Evolutionary conservation across 805 yeast species (phyloP).

Genomic region (Kuraishia capsulata): DNA sequence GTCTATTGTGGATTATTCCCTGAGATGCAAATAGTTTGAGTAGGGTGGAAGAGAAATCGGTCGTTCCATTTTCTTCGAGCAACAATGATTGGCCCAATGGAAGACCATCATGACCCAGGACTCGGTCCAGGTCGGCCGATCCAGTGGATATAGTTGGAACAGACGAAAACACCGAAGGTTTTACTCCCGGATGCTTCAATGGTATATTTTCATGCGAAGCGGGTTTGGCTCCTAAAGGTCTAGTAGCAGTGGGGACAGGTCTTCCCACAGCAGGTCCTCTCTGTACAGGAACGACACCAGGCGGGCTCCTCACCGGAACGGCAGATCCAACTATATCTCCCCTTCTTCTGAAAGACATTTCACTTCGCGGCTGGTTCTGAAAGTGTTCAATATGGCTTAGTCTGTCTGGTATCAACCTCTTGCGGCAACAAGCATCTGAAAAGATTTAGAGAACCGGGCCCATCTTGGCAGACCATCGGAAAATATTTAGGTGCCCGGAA

Average conservation of each 20-base stretch:
- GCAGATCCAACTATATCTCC: constrained; percentile 33
- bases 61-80: constrained; percentile 78
- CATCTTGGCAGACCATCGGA: neutral
- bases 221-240: no score
- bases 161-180: constrained; percentile 72
- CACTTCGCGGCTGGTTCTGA: no score
- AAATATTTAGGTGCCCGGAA: neutral
- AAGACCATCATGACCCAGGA: constrained; percentile 74
- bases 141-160: constrained; percentile 79
- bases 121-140: constrained; percentile 60
- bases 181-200: constrained; percentile 45
- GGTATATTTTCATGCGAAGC: neutral
- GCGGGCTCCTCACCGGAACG: constrained; percentile 3
- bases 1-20: constrained; percentile 59
- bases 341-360: constrained; percentile 55
- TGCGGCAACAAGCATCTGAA: no score
- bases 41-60: constrained; percentile 74
- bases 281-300: constrained; percentile 8
- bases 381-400: no score
- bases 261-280: neutral
- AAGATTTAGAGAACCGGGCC: no score
- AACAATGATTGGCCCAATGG: constrained; percentile 69
- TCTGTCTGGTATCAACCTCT: no score
- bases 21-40: constrained; percentile 66
- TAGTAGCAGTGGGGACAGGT: neutral